These are phyloP conservation scores for Entelexis sorbosivorans DNA, from an alignment of 1,139 yeast genomes.

Conservation along the genomic window DNA sequence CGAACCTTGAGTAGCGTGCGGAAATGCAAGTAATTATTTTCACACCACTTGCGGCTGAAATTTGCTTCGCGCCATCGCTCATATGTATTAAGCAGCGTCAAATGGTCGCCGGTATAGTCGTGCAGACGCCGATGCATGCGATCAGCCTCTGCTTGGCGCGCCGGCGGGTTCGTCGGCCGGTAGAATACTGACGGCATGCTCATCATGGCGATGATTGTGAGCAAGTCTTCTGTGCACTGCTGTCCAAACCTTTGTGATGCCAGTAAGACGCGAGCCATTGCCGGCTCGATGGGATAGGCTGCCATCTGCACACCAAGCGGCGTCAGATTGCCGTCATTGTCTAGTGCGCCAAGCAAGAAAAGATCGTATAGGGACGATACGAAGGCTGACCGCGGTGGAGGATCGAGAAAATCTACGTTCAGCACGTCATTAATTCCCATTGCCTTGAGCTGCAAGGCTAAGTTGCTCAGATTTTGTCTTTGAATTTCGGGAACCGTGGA, in stretches of 20 bases:
- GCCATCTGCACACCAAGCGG: constrained; percentile 73
- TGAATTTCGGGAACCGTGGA: constrained; percentile 87
- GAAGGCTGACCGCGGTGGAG: constrained; percentile 72
- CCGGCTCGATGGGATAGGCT: constrained; percentile 92
- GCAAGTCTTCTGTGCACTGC: constrained; percentile 65
- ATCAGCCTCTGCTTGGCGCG: constrained; percentile 43
- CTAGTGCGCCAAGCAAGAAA: constrained; percentile 71
- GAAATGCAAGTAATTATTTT: constrained; percentile 69
- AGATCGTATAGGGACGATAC: constrained; percentile 72
- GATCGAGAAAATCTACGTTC: constrained; percentile 86
- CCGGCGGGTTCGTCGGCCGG: constrained; percentile 57
- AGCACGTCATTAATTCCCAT: constrained; percentile 83
- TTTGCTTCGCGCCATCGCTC: constrained; percentile 61
- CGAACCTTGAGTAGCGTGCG: constrained; percentile 64
- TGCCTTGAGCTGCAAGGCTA: constrained; percentile 81
- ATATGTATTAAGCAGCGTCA: constrained; percentile 73
- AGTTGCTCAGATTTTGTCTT: constrained; percentile 74
- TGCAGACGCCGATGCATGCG: constrained; percentile 62
- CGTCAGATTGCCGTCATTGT: constrained; percentile 59
- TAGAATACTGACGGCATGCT: constrained; percentile 68
- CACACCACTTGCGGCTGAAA: constrained; percentile 58
- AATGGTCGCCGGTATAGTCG: constrained; percentile 75
- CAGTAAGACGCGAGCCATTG: constrained; percentile 69
- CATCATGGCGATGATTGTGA: constrained; percentile 82
- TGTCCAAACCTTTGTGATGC: constrained; percentile 35